phyloP scores from a whole-genome alignment of 257 asterid genomes.

The Solanum okadae region DNA sequence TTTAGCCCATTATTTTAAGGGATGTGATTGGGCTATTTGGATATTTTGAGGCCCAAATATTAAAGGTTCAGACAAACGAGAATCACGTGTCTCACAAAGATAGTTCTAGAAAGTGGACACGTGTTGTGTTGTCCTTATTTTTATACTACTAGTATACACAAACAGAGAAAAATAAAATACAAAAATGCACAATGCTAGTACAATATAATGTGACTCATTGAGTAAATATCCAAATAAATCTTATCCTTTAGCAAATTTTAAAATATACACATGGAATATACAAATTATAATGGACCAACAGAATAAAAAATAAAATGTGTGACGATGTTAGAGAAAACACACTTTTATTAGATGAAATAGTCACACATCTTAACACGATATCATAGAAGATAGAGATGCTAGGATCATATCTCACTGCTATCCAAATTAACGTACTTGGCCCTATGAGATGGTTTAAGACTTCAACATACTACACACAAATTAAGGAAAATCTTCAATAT shows the following conservation, averaged over 20 bases:
- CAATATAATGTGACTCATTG: not conserved
- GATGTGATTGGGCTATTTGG: not conserved
- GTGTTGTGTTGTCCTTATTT: not conserved
- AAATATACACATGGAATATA: not conserved
- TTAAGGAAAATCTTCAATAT: no score
- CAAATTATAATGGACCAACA: not conserved
- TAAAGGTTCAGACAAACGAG: not conserved
- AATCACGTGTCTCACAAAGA: not conserved
- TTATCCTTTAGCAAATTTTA: not conserved
- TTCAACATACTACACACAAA: no score
- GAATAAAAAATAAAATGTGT: not conserved
- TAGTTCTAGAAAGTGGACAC: not conserved
- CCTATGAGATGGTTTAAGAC: no score
- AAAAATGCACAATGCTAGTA: not conserved
- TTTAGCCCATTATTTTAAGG: not conserved
- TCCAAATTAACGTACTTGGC: no score
- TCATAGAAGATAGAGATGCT: no score
- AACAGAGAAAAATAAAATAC: not conserved
- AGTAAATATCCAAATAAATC: not conserved
- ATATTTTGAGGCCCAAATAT: not conserved
- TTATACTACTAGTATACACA: no score
- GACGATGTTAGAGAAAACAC: no score
- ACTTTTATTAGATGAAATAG: accelerated
- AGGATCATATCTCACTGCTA: no score
- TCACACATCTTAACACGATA: no score